A percentile compares a stretch with the other conserved stretches of the same genome.
phyloP scores from a whole-genome alignment of 257 asterid genomes.

The Anisodus acutangulus region DNA sequence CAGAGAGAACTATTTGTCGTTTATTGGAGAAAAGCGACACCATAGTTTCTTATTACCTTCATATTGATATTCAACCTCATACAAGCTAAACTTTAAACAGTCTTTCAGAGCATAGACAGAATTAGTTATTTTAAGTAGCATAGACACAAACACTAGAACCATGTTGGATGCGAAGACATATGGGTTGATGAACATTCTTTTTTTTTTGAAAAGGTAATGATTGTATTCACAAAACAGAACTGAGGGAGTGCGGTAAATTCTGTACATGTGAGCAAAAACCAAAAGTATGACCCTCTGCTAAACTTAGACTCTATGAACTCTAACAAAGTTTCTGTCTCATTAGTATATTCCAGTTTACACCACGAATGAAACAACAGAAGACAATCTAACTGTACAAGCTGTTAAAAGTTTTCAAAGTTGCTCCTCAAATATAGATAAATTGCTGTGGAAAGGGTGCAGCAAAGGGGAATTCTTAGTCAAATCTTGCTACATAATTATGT shows the following conservation, averaged over 20 bases:
- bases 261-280: neutral
- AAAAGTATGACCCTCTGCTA: neutral
- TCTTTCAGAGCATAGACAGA: neutral
- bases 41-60: slow-evolving; percentile 12
- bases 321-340: neutral
- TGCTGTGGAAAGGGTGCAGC: neutral
- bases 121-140: neutral
- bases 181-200: neutral
- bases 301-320: neutral
- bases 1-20: neutral
- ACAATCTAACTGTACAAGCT: neutral
- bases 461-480: neutral
- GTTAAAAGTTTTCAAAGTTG: neutral
- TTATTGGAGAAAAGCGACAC: neutral
- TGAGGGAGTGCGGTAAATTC: neutral
- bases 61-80: neutral
- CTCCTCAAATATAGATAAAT: neutral
- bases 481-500: slow-evolving; percentile 3
- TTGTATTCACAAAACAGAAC: neutral
- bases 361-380: neutral
- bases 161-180: neutral
- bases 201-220: neutral
- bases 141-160: slow-evolving; percentile 13
- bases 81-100: slow-evolving; percentile 11
- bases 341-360: neutral